Base-by-base conservation (phyloP, 768 basidiomycete species). In the Pisolithus albus region DNA sequence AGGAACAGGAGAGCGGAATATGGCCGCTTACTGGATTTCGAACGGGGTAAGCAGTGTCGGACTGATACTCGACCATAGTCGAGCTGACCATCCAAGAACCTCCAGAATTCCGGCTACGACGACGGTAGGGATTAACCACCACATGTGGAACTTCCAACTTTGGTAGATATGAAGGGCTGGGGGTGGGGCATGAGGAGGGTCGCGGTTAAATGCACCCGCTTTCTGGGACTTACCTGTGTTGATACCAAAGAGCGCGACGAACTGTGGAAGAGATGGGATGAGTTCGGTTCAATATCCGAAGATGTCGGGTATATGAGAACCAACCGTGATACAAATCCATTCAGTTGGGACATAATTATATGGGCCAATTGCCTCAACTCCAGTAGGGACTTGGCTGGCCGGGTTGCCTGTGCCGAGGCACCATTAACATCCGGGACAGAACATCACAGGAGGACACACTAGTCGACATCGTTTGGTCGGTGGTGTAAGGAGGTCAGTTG, bases 41-140 rank as follows among this genome's bases (percentile, higher is more conserved):
- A 68, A 80, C 0, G 75, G 67, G 23, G 59, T 54, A 3, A 57
- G 19, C 30, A 50, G 38, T 18, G 47, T 18, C 7, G 57, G 48
- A 19, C 58, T 59, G 24, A 54, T 44, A 41, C 67, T 74, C 6
- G 76, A 79, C 81, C 78, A 83, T 4, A 81, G 59, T 18, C 82
- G 64, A 1, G 69, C 83, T 7, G 62, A 57, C 83, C 83, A 84
- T 0, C 82, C 83, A 2, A 77, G 52, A 9, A 76, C 58, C 59
- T 85, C 84, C 9, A 75, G 60, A 1, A 75, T 15, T 8, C 79
- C 79, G 40, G 75, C 72, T 0, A 80, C 57, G 15, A 71, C 64
- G 5, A 70, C 70, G 0, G 82, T 83, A 0, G 74, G 73, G 41
- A 80, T 26, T 9, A 82, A 56, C 74, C 75, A 84, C 76, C 79